Base-by-base conservation (phyloP, 371 early-diverging fungal genomes). In the Capniomyces stellatus region DNA sequence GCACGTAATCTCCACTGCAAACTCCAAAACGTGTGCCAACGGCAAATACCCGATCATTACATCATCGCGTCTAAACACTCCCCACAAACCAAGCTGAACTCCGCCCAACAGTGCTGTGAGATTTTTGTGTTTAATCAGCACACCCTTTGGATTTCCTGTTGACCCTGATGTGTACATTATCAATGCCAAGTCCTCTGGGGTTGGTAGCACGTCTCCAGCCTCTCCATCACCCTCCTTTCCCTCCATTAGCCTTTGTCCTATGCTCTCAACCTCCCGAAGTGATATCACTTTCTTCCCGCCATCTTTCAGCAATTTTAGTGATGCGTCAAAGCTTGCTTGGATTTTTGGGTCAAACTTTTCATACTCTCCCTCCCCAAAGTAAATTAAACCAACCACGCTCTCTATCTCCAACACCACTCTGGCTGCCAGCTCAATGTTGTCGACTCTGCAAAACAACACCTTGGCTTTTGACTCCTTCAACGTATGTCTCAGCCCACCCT, bases 161-260 rank as follows among this genome's bases (percentile, higher is more conserved):
- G 78, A 77, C 30, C 92, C 92, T 54, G 85, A 84, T 13, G 91
- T 92, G 54, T 87, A 90, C 81, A 87, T 87, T 52, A 91, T 81
- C 68, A 92, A 80, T 60, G 90, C 87, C 44, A 83, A 58, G 59
- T 87, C 87, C 47, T 87, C 81, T 28, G 77, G 70, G 23, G 71
- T 75, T 15, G 92, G 85, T 15, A 75, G 72, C 18, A 64, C 64
- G 10, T 80, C 72, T 30, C 75, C 77, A n/a, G 60, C 64, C 29
- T 65, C 70, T 35, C 90, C 92, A 31, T 84, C 63, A 18, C 64
- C 58, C 43, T 66, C 29, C 18, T 29, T 29, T 13, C 25, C 21
- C 12, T 4, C 51, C n/a, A n/a, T n/a, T n/a, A n/a, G n/a, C n/a
- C n/a, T n/a, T 24, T 46, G 19, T 6, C 49, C 49, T 27, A 49